phyloP scores from a whole-genome alignment of 768 basidiomycete genomes.

The Leccinum imitatum region DNA sequence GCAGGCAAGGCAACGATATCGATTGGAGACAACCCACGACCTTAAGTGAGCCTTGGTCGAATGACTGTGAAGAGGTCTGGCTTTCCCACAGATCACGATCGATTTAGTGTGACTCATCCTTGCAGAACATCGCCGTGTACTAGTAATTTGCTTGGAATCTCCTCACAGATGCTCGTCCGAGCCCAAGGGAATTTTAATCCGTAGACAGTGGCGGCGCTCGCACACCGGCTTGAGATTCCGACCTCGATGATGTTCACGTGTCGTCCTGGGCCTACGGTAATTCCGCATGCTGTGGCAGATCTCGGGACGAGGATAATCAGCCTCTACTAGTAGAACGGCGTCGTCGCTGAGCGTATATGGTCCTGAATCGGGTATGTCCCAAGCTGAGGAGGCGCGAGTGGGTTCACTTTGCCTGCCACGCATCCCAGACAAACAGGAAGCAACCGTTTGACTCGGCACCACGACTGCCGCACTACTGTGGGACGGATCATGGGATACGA shows the following conservation, averaged over 20 bases:
- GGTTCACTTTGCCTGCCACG: too few relatives aligned
- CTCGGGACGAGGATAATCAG: conserved; percentile 53
- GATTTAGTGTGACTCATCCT: too few relatives aligned
- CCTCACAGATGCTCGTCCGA: conserved; percentile 44
- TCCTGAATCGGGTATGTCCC: too few relatives aligned
- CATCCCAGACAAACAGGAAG: too few relatives aligned
- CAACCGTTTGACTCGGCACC: too few relatives aligned
- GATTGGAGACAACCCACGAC: conserved; percentile 23
- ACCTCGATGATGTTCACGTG: conserved; percentile 64
- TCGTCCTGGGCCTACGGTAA: conserved; percentile 45
- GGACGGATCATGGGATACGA: too few relatives aligned
- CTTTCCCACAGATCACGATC: too few relatives aligned
- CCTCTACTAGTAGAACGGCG: conserved; percentile 7
- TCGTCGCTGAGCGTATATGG: too few relatives aligned
- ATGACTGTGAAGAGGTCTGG: conserved; percentile 65
- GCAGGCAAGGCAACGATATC: conserved; percentile 35
- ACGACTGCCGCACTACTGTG: too few relatives aligned
- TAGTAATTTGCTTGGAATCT: neutral
- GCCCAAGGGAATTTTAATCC: conserved; percentile 38
- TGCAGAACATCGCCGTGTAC: too few relatives aligned
- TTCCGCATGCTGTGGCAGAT: conserved; percentile 44
- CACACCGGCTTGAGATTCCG: conserved; percentile 48
- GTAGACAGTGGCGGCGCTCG: conserved; percentile 46
- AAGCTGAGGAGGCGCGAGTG: too few relatives aligned
- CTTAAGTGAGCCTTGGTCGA: conserved; percentile 49